These are phyloP conservation scores for Penicillium longicatenatum DNA, from an alignment of 495 filamentous ascomycete genomes.

Conservation along the genomic window DNA sequence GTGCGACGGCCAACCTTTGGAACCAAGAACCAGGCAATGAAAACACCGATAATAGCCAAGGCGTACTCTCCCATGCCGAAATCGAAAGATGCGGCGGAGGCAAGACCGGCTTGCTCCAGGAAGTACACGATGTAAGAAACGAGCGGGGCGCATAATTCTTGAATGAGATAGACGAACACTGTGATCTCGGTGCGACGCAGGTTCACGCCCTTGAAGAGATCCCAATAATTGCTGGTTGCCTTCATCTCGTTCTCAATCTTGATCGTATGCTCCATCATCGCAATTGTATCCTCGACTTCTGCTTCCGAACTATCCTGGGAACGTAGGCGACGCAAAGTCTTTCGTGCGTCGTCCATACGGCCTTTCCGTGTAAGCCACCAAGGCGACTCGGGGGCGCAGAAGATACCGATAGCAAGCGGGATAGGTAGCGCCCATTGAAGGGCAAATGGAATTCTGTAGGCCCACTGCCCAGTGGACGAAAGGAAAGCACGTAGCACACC, in stretches of 20 bases:
- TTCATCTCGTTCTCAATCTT: slow-evolving; percentile 68
- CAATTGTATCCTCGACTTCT: slow-evolving; percentile 69
- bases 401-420: slow-evolving; percentile 67
- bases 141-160: slow-evolving; percentile 12
- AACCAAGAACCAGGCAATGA: slow-evolving; percentile 63
- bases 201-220: slow-evolving; percentile 74
- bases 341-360: slow-evolving; percentile 63
- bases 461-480: slow-evolving; percentile 58
- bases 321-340: slow-evolving; percentile 64
- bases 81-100: slow-evolving; percentile 36
- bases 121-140: slow-evolving; percentile 63
- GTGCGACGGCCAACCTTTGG: slow-evolving; percentile 64
- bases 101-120: slow-evolving; percentile 62
- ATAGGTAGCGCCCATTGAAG: slow-evolving; percentile 83
- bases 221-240: slow-evolving; percentile 59
- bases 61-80: slow-evolving; percentile 29
- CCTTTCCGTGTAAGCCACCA: slow-evolving; percentile 81
- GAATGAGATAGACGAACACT: slow-evolving; percentile 55
- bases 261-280: slow-evolving; percentile 85
- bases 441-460: slow-evolving; percentile 67
- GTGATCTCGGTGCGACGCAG: slow-evolving; percentile 73
- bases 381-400: slow-evolving; percentile 72
- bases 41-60: slow-evolving; percentile 31
- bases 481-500: slow-evolving; percentile 64
- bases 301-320: slow-evolving; percentile 56